A percentile compares a stretch with the other conserved stretches of the same genome.
Evolutionary conservation across 2,329 filamentous ascomycete genomes (phyloP).

Genomic region (Conoideocrella luteorostrata): DNA sequence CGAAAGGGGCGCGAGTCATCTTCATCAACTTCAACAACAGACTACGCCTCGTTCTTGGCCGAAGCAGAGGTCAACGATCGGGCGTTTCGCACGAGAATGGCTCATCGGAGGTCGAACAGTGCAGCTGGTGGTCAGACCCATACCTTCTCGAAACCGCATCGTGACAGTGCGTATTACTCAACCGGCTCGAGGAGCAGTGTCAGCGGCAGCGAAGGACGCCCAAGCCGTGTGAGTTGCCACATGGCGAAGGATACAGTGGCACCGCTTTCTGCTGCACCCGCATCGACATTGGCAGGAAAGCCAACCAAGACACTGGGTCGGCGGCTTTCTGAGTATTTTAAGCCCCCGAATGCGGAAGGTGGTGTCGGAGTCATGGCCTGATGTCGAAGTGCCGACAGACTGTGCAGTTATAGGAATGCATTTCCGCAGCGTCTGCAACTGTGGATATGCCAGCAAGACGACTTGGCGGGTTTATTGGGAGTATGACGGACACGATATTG

Average conservation of each 20-base stretch:
- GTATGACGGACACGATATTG: no score
- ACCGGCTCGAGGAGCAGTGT: slow-evolving; percentile 7
- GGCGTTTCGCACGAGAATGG: slow-evolving; percentile 4
- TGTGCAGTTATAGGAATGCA: no score
- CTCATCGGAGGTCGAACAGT: background rate
- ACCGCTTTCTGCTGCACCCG: background rate
- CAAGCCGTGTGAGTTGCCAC: background rate
- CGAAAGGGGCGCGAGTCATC: no score
- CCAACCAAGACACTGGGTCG: slow-evolving; percentile 9
- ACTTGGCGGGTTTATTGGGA: no score
- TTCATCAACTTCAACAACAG: no score
- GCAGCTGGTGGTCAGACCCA: background rate
- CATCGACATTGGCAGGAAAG: background rate
- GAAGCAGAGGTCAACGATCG: slow-evolving; percentile 13
- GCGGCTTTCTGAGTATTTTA: slow-evolving; percentile 14
- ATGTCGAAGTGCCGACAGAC: background rate
- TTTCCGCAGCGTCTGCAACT: no score
- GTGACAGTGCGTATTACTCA: slow-evolving; percentile 11
- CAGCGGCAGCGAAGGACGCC: slow-evolving; percentile 1
- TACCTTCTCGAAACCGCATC: no score
- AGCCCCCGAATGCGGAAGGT: slow-evolving; percentile 8
- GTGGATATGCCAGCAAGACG: no score
- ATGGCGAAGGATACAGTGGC: background rate
- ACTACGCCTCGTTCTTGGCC: slow-evolving; percentile 19
- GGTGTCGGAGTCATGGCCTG: background rate